phyloP scores from a whole-genome alignment of 257 asterid species.

The Leptodermis oblonga region DNA sequence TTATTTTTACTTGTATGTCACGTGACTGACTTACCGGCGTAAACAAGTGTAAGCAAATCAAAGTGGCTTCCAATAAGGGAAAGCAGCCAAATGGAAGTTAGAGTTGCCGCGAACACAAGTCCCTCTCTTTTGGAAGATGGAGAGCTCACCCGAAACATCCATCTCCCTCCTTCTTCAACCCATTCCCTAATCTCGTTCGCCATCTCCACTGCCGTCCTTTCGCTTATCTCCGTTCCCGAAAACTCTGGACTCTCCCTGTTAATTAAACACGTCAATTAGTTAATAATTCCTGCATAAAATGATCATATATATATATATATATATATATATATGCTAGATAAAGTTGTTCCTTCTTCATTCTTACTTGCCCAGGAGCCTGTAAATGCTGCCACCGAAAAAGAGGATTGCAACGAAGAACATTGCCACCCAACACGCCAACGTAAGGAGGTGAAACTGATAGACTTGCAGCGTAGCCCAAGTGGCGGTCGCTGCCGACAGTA shows the following conservation, averaged over 20 bases:
- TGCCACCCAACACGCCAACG: conserved; percentile 42
- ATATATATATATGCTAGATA: not conserved
- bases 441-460: conserved; percentile 38
- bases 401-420: conserved; percentile 36
- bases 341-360: not conserved
- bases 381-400: conserved; percentile 48
- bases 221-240: conserved; percentile 47
- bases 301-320: too few species aligned
- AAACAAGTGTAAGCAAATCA: conserved; percentile 46
- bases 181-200: conserved; percentile 25
- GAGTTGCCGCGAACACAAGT: conserved; percentile 40
- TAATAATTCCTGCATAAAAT: too few species aligned
- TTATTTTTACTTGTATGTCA: not conserved
- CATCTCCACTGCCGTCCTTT: conserved; percentile 29
- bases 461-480: conserved; percentile 45
- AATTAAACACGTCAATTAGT: too few species aligned
- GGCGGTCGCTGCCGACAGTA: conserved; percentile 41
- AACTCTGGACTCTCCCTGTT: conserved; percentile 51
- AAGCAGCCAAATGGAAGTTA: conserved; percentile 25
- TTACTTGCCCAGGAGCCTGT: conserved; percentile 51
- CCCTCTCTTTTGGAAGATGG: conserved; percentile 34
- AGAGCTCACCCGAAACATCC: conserved; percentile 41
- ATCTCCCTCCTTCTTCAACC: conserved; percentile 30
- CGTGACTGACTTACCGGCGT: conserved; percentile 31
- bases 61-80: conserved; percentile 32